These are phyloP conservation scores for Calonectria hongkongensis DNA, from an alignment of 2,329 filamentous ascomycete species.

Conservation along the genomic window DNA sequence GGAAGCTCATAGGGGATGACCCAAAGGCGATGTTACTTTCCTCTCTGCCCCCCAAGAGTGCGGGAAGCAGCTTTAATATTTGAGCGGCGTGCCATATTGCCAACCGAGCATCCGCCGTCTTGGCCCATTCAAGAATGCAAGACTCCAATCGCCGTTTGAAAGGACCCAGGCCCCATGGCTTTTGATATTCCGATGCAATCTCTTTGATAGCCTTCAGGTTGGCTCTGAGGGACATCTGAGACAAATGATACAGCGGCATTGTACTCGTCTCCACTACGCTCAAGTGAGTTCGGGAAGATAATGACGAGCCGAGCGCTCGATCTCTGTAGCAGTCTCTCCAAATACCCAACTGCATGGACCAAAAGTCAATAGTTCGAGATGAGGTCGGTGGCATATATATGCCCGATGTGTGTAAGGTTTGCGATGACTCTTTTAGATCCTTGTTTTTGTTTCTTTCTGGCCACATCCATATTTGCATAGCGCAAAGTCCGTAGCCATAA, in stretches of 20 bases:
- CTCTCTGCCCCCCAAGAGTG: rapidly evolving
- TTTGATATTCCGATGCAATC: background rate
- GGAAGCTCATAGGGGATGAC: background rate
- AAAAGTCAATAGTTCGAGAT: background rate
- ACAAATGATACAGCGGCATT: background rate
- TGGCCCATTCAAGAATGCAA: background rate
- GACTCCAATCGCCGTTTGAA: background rate
- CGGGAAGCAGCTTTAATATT: background rate
- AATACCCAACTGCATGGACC: background rate
- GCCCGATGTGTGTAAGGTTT: background rate
- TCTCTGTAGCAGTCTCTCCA: slow-evolving; percentile 12
- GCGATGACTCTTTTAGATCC: background rate
- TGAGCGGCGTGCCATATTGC: slow-evolving; percentile 7
- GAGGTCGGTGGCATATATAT: background rate
- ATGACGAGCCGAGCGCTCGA: background rate
- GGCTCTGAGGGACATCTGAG: background rate
- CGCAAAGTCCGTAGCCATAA: slow-evolving; percentile 6
- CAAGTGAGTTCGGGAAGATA: background rate
- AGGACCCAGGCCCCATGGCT: background rate
- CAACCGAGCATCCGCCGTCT: background rate
- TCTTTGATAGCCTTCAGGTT: background rate
- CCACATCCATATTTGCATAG: slow-evolving; percentile 8
- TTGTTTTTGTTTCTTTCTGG: background rate
- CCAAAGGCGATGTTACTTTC: no score
- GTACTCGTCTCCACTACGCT: background rate